phyloP scores from a whole-genome alignment of 108 stramenopile species.

The Discostella stelligeroides region DNA sequence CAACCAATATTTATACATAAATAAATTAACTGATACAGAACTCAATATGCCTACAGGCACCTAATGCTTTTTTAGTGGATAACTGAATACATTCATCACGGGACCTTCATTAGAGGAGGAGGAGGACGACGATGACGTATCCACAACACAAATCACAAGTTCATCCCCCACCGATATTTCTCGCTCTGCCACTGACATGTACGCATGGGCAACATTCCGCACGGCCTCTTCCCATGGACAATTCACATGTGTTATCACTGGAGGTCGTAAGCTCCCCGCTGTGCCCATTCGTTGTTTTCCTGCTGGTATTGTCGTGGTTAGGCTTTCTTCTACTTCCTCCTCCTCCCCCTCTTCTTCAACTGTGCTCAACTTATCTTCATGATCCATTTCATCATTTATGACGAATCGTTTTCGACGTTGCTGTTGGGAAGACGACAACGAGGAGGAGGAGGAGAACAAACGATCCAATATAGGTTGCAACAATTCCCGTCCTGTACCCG shows the following conservation, averaged over 20 bases:
- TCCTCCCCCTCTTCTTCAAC: background rate
- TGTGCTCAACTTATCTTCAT: background rate
- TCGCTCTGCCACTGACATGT: slow-evolving; percentile 82
- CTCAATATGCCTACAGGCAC: no score
- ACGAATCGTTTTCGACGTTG: background rate
- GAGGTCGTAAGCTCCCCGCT: slow-evolving; percentile 47
- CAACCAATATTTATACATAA: no score
- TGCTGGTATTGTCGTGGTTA: slow-evolving; percentile 36
- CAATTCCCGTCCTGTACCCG: slow-evolving; percentile 78
- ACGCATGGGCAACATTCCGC: slow-evolving; percentile 59
- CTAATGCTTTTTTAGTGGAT: slow-evolving; percentile 32
- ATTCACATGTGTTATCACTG: slow-evolving; percentile 48
- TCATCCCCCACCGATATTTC: slow-evolving; percentile 85
- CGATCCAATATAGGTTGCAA: slow-evolving; percentile 87
- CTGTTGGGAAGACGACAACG: slow-evolving; percentile 6
- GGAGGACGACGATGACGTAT: no score
- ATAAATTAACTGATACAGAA: no score
- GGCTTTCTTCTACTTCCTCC: slow-evolving; percentile 3
- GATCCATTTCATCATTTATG: no score
- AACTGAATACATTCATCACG: slow-evolving; percentile 21
- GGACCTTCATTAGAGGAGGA: background rate
- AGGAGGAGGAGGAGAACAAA: slow-evolving; percentile 61
- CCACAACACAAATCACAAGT: slow-evolving; percentile 69
- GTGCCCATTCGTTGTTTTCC: slow-evolving; percentile 43
- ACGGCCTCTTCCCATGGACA: slow-evolving; percentile 68